Percentiles rank a stretch among this genome's conserved stretches.
These are phyloP conservation scores for Geotrichum carabidarum DNA, from an alignment of 1,139 yeast genomes.

Conservation along the genomic window DNA sequence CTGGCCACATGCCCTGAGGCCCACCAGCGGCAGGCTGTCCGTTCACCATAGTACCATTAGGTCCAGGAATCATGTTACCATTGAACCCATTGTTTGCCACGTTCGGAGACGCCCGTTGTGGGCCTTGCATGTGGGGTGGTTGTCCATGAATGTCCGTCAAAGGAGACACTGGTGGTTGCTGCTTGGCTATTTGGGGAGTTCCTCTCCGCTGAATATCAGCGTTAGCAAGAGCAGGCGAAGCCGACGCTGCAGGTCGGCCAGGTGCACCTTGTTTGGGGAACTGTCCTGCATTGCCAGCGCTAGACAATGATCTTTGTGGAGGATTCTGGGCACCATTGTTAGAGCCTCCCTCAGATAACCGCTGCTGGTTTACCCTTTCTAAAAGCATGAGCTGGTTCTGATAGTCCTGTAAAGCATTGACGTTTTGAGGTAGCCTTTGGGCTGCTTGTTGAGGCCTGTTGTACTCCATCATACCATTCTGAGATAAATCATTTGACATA, in stretches of 20 bases:
- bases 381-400: conserved; percentile 69
- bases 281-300: conserved; percentile 13
- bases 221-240: conserved; percentile 24
- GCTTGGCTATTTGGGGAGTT: conserved; percentile 33
- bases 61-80: conserved; percentile 3
- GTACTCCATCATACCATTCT: conserved; percentile 15
- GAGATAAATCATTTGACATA: not conserved
- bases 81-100: conserved; percentile 9
- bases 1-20: conserved; percentile 19
- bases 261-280: conserved; percentile 18
- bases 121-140: conserved; percentile 2
- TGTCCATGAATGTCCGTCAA: conserved; percentile 21
- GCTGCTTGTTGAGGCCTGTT: conserved; percentile 14
- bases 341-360: conserved; percentile 41
- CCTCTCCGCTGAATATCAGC: conserved; percentile 25
- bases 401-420: conserved; percentile 57
- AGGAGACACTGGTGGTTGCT: conserved; percentile 34
- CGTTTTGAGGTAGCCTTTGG: conserved; percentile 26
- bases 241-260: conserved; percentile 16
- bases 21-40: conserved; percentile 3
- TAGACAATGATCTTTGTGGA: conserved; percentile 16
- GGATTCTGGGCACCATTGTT: conserved; percentile 23
- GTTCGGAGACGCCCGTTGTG: conserved; percentile 19
- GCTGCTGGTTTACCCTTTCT: conserved; percentile 65
- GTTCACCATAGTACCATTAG: not conserved